Conservation (phyloP, 2,329 filamentous ascomycete genomes). For the Arthrinium phaeospermum region DNA sequence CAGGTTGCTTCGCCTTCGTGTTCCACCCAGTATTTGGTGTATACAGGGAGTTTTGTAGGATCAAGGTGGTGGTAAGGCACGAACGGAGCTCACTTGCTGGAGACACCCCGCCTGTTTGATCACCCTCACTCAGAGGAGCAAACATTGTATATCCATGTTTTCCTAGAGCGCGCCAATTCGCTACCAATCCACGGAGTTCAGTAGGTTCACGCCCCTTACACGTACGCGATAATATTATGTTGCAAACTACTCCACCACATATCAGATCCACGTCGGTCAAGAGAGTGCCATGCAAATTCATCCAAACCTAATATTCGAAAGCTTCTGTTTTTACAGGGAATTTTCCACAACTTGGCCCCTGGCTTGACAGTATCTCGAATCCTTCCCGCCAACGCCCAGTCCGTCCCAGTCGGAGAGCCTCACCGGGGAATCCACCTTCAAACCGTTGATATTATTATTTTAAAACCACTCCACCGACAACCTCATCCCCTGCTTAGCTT, state of each 20-base stretch:
- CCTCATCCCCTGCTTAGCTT: no score
- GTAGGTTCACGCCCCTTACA: background rate
- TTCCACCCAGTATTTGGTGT: background rate
- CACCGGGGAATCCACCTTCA: no score
- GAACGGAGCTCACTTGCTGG: background rate
- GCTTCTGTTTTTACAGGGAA: no score
- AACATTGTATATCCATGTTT: background rate
- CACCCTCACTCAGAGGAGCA: background rate
- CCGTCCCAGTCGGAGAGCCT: no score
- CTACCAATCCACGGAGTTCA: background rate
- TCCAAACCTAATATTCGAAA: no score
- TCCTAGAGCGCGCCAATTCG: background rate
- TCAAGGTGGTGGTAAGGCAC: background rate
- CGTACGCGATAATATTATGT: no score
- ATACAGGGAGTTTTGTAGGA: constrained; percentile 1
- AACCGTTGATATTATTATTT: no score
- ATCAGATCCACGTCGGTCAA: background rate
- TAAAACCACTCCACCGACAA: no score
- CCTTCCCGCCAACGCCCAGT: no score
- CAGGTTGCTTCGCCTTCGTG: background rate
- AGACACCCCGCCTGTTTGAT: background rate
- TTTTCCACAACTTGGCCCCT: no score
- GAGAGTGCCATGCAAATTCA: no score
- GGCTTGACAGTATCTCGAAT: no score
- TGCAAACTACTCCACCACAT: background rate